These are phyloP conservation scores for Blastobotrys muscicola DNA, from an alignment of 805 yeast species.

Conservation along the genomic window DNA sequence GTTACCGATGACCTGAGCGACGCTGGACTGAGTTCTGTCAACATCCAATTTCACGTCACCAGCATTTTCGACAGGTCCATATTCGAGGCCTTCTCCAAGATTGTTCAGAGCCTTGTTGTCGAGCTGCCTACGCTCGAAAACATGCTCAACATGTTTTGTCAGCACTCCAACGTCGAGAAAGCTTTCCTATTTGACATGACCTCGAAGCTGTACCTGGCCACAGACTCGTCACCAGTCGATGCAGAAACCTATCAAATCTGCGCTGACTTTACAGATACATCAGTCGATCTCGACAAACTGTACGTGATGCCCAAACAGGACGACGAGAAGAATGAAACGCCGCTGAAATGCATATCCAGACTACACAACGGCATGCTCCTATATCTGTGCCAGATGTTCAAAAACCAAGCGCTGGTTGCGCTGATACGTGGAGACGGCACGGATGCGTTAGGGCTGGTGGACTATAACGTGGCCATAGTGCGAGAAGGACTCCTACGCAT, in stretches of 20 bases:
- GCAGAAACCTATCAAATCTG: conserved; percentile 93
- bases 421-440: conserved; percentile 60
- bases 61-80: conserved; percentile 93
- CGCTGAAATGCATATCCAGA: conserved; percentile 56
- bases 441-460: conserved; percentile 56
- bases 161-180: conserved; percentile 84
- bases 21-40: conserved; percentile 83
- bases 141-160: conserved; percentile 77
- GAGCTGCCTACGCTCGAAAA: conserved; percentile 85
- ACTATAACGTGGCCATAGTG: conserved; percentile 78
- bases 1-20: conserved; percentile 89
- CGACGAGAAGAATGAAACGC: conserved; percentile 6
- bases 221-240: conserved; percentile 93
- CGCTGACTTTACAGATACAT: conserved; percentile 92
- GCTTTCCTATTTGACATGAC: conserved; percentile 86
- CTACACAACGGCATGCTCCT: conserved; percentile 77
- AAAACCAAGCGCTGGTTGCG: conserved; percentile 87
- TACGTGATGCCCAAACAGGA: conserved; percentile 18
- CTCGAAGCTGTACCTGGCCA: conserved; percentile 89
- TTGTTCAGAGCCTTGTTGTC: conserved; percentile 82
- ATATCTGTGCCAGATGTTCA: conserved; percentile 82
- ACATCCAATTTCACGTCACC: conserved; percentile 82
- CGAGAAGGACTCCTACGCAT: conserved; percentile 55
- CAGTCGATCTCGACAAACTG: conserved; percentile 64
- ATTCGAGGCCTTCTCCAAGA: conserved; percentile 89